Evolutionary conservation across 129 eudicot genomes (phyloP).

Genomic region (Flaveria bidentis): DNA sequence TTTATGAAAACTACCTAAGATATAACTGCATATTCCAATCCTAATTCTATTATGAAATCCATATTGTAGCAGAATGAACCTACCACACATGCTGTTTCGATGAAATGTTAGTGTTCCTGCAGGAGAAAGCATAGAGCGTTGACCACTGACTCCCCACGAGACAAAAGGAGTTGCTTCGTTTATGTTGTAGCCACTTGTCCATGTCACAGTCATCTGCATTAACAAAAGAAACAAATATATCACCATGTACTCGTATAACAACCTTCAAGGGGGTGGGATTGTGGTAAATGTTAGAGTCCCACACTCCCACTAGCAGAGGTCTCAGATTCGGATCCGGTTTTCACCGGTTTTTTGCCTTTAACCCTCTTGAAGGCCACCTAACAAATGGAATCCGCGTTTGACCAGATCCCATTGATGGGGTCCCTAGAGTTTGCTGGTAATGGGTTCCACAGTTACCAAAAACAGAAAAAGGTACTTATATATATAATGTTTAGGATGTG

Average conservation of each 20-base stretch:
- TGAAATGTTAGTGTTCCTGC: constrained; percentile 76
- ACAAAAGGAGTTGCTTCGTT: constrained; percentile 74
- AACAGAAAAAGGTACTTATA: neutral
- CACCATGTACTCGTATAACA: neutral
- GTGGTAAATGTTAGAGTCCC: too few relatives aligned
- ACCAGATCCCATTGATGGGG: neutral
- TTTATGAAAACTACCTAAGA: neutral
- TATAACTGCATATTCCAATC: neutral
- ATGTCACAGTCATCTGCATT: constrained; percentile 79
- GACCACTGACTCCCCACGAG: constrained; percentile 57
- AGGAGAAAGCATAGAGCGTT: constrained; percentile 45
- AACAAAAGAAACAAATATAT: neutral
- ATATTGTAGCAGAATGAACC: neutral
- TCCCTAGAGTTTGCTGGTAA: neutral
- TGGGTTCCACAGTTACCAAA: neutral
- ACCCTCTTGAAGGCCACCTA: too few relatives aligned
- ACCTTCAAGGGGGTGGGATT: too few relatives aligned
- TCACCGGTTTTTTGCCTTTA: too few relatives aligned
- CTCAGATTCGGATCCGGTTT: too few relatives aligned
- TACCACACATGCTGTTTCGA: constrained; percentile 80
- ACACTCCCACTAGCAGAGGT: too few relatives aligned
- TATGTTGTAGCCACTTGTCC: constrained; percentile 91
- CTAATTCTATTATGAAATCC: too few relatives aligned
- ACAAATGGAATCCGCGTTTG: too few relatives aligned
- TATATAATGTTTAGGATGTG: too few relatives aligned